Percentiles rank a stretch among this genome's conserved stretches.
These are phyloP conservation scores for Insectozyma bohioensis DNA, from an alignment of 1,139 yeast genomes.

Conservation along the genomic window DNA sequence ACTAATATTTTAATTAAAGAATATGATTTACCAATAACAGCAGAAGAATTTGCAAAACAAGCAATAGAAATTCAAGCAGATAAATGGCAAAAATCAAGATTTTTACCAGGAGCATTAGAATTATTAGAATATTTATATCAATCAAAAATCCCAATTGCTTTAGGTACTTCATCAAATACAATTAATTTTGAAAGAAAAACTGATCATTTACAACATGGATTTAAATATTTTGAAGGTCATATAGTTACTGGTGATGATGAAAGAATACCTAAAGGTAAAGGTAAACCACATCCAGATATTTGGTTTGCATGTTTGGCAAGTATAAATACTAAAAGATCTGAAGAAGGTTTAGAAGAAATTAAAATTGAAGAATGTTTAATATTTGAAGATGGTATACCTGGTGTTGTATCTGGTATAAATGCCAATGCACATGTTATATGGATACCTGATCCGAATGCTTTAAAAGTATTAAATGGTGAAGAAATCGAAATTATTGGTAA, in stretches of 20 bases:
- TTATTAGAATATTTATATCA: slow-evolving; percentile 51
- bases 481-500: slow-evolving; percentile 48
- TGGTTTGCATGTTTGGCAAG: slow-evolving; percentile 80
- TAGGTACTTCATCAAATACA: slow-evolving; percentile 83
- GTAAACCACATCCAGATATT: slow-evolving; percentile 92
- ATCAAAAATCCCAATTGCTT: slow-evolving; percentile 70
- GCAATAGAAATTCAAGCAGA: slow-evolving; percentile 55
- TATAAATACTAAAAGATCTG: slow-evolving; percentile 50
- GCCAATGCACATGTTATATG: slow-evolving; percentile 87
- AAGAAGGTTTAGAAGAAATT: slow-evolving; percentile 43
- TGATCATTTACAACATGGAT: slow-evolving; percentile 58
- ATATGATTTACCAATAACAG: slow-evolving; percentile 64
- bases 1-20: slow-evolving; percentile 64
- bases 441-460: slow-evolving; percentile 84
- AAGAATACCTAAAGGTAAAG: slow-evolving; percentile 77
- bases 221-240: slow-evolving; percentile 63
- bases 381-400: slow-evolving; percentile 94
- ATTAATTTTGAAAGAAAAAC: slow-evolving; percentile 69
- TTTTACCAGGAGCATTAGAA: slow-evolving; percentile 84
- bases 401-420: slow-evolving; percentile 75
- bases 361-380: slow-evolving; percentile 77
- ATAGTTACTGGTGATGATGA: slow-evolving; percentile 87
- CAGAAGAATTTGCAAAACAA: slow-evolving; percentile 55
- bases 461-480: slow-evolving; percentile 46
- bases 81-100: slow-evolving; percentile 62